Percentiles rank a stretch among this genome's conserved stretches.
phyloP scores from a whole-genome alignment of 345 rosid species.

The Raphanus sativus region DNA sequence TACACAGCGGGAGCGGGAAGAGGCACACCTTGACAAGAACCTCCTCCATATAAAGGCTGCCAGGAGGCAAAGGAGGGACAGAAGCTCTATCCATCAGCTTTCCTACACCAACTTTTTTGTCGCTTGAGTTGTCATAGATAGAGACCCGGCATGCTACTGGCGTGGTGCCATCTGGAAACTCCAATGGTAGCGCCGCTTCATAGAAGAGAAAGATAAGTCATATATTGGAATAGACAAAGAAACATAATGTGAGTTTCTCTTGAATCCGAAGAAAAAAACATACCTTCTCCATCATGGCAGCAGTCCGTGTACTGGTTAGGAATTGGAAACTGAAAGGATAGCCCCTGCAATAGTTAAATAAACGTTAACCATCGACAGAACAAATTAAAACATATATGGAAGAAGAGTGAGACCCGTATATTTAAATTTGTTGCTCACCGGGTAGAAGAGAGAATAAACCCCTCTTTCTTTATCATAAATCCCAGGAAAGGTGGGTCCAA shows the following conservation, averaged over 20 bases:
- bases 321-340: slow-evolving; percentile 96
- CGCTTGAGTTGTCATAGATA: slow-evolving; percentile 72
- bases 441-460: slow-evolving; percentile 85
- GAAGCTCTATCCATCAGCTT: slow-evolving; percentile 80
- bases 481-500: slow-evolving; percentile 98
- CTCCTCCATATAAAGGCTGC: slow-evolving; percentile 96
- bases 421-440: slow-evolving; percentile 47
- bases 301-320: slow-evolving; percentile 88
- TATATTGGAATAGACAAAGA: not conserved
- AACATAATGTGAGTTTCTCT: slow-evolving; percentile 1
- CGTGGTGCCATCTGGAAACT: slow-evolving; percentile 99
- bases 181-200: slow-evolving; percentile 88
- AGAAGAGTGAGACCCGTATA: not conserved
- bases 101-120: slow-evolving; percentile 91
- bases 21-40: slow-evolving; percentile 75
- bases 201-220: slow-evolving; percentile 26
- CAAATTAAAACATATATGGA: not conserved
- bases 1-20: not conserved
- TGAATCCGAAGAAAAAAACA: slow-evolving; percentile 7
- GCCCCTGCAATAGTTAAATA: slow-evolving; percentile 54
- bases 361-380: not conserved
- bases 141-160: slow-evolving; percentile 97
- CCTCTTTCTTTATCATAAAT: slow-evolving; percentile 85
- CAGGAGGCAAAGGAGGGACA: slow-evolving; percentile 70
- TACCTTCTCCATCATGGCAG: slow-evolving; percentile 84